Evolutionary conservation across 768 basidiomycete species (phyloP), one percentile per base, ranked within the genome.

Genomic region (Boletus reticulatus): DNA sequence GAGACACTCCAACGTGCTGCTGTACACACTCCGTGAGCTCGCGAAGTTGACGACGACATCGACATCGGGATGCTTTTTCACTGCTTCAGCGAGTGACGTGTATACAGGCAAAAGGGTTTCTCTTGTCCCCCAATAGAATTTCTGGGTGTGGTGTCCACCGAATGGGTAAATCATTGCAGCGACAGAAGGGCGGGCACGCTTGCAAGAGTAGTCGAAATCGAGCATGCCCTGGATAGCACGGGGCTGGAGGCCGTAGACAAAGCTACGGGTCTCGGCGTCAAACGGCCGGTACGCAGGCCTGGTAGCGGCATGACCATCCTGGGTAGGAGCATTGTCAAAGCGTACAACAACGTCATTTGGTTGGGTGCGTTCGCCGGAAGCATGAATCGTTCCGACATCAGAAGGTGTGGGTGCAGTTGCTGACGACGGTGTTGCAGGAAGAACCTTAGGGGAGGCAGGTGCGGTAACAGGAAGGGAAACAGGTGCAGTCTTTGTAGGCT

Each of bases 81-180:
- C 85, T 14, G 96, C 96, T 68, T 98, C 96, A 51, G 84, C 84
- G 62, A 97, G 81, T 52, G 84, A 84, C 19, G 95, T 96, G 80
- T 97, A 99, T 42, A 99, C 96, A 48, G 97, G 97, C 38, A 99
- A 85, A 46, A 99, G 88, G 4, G 96, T 96, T 81, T 98, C 97
- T 79, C 92, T 94, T 39, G 97, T 98, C 53, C 97, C 97, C 97
- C 97, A 98, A 83, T 99, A 98, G 84, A 99, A 98, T 80, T 99
- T 99, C 78, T 99, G 97, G 75, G 98, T 97, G 78, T 98, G 97
- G 78, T 98, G 96, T 19, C 96, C 96, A 69, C 96, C 97, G 75
- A 99, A 99, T 71, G 96, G 97, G 75, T 99, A 99, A 71, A 99
- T 97, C 96, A 98, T 99, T 38, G 97, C 97, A 29, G 97, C 95